phyloP scores from a whole-genome alignment of 768 basidiomycete species.

The Filobasidium floriforme region DNA sequence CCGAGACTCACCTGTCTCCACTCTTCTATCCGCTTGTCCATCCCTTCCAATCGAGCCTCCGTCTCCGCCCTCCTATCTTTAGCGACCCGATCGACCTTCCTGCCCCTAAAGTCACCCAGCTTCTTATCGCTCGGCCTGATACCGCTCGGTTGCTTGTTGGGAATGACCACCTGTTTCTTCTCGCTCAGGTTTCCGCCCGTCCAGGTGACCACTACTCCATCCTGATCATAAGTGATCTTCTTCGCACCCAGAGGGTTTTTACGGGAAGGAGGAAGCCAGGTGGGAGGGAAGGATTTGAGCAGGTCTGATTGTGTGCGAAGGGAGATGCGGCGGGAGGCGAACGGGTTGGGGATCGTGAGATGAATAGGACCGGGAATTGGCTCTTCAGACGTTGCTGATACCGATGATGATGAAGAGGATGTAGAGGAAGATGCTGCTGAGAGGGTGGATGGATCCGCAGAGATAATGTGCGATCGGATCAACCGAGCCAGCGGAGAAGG shows the following conservation, averaged over 20 bases:
- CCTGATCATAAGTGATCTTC: neutral
- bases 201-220: neutral
- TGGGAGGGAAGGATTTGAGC: neutral
- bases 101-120: neutral
- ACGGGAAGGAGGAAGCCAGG: neutral
- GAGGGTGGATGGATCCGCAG: neutral
- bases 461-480: slow-evolving; percentile 10
- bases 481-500: slow-evolving; percentile 1
- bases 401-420: neutral
- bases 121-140: neutral
- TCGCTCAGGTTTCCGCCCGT: neutral
- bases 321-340: neutral
- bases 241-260: neutral
- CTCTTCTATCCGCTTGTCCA: slow-evolving; percentile 7
- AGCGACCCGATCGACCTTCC: slow-evolving; percentile 5
- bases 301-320: slow-evolving; percentile 8
- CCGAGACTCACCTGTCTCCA: slow-evolving; percentile 8
- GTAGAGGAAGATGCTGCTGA: neutral
- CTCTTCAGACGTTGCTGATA: neutral
- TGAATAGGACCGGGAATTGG: neutral
- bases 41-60: neutral
- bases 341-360: slow-evolving; percentile 9
- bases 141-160: neutral
- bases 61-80: slow-evolving; percentile 7
- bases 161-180: neutral